Evolutionary conservation across 805 yeast species (phyloP), one percentile per base, ranked within the genome.

Genomic region (Yarrowia osloensis): DNA sequence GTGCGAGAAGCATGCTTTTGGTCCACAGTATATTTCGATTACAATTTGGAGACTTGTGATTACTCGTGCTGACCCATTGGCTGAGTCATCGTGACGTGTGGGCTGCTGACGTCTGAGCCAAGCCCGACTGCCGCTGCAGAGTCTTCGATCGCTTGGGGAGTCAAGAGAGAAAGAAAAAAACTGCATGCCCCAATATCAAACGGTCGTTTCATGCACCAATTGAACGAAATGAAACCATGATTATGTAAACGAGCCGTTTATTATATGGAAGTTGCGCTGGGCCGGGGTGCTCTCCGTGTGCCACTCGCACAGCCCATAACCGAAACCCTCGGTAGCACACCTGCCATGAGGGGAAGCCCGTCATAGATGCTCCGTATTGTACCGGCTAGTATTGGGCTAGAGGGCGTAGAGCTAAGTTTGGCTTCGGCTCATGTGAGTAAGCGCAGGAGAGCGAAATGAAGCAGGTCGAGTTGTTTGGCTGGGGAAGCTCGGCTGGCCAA

Each of bases 371-470:
- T 31, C 54, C 24, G 54, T 28, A 49, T 49, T 49, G 37, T 19
- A 49, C 40, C 57, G 15, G 57, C 57, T 50, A 50, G 57, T 33
- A 21, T 50, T 47, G 39, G 57, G 40, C 57, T 50, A 50, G 57
- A 31, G 54, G n/a, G 33, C 37, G 54, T 33, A 50, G n/a, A n/a
- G 40, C 39, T 31, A 50, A 21, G 33, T 57, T 57, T 57, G 63
- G 49, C 49, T 57, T 57, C 62, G 29, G 47, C 63, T 57, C 63
- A 57, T 57, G 63, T 57, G 63, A 57, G 63, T 57, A 40, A 57
- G 63, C 49, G 49, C 63, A 57, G 63, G 49, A 39, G 33, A 42
- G 47, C 13, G 49, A 22, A 44, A 44, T 22, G 28, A 44, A 17
- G 29, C 47, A 42, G 47, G 49, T 44, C 19, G 49, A 24, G 44